phyloP scores from a whole-genome alignment of 2,329 filamentous ascomycete species.

The Stagonosporopsis cucurbitacearum region DNA sequence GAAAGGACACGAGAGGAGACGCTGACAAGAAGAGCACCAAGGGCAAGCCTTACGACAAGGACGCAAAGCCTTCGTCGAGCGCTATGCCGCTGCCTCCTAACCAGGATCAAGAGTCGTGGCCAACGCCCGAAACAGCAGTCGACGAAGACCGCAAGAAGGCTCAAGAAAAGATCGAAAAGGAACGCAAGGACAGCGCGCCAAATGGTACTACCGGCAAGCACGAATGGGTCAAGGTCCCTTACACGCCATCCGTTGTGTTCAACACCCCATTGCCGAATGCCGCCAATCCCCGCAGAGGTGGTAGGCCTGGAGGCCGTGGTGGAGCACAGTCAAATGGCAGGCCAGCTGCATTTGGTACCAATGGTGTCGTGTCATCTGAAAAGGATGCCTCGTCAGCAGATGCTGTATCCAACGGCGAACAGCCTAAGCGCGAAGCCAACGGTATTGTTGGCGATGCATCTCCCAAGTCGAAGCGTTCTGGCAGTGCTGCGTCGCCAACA shows the following conservation, averaged over 20 bases:
- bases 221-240: slow-evolving; percentile 84
- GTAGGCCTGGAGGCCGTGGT: slow-evolving; percentile 61
- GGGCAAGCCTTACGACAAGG: slow-evolving; percentile 38
- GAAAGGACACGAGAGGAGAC: slow-evolving; percentile 38
- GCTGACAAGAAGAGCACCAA: slow-evolving; percentile 40
- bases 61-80: slow-evolving; percentile 28
- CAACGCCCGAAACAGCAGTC: slow-evolving; percentile 81
- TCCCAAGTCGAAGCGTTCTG: slow-evolving; percentile 46
- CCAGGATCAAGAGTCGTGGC: slow-evolving; percentile 82
- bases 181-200: slow-evolving; percentile 61
- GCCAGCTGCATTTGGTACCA: slow-evolving; percentile 50
- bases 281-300: slow-evolving; percentile 46
- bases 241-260: slow-evolving; percentile 84
- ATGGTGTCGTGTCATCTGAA: slow-evolving; percentile 47
- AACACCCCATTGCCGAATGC: slow-evolving; percentile 76
- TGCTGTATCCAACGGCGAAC: slow-evolving; percentile 38
- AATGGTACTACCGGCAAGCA: slow-evolving; percentile 66
- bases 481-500: slow-evolving; percentile 40
- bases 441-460: slow-evolving; percentile 36
- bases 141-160: slow-evolving; percentile 78
- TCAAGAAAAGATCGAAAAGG: slow-evolving; percentile 70
- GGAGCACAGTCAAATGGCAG: slow-evolving; percentile 62
- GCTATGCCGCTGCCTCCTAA: slow-evolving; percentile 66
- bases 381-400: slow-evolving; percentile 41
- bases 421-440: slow-evolving; percentile 42